phyloP scores from a whole-genome alignment of 2,329 filamentous ascomycete species.

The Alternaria sp. region DNA sequence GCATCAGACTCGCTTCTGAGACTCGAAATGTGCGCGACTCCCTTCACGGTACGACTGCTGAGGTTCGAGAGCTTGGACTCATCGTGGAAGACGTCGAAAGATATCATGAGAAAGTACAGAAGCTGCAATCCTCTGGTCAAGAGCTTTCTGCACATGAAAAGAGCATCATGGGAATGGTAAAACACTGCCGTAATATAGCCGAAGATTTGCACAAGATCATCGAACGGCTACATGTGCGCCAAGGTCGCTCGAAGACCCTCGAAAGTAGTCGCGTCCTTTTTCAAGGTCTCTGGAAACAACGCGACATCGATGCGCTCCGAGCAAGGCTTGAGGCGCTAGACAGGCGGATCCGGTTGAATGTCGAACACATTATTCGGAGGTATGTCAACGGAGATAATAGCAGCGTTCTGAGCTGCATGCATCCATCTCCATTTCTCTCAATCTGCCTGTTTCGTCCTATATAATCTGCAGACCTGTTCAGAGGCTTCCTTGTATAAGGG shows the following conservation, averaged over 20 bases:
- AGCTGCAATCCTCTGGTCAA: background rate
- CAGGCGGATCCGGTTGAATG: fast-evolving
- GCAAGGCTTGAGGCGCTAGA: background rate
- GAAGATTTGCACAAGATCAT: background rate
- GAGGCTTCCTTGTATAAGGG: too few species aligned
- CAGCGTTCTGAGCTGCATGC: background rate
- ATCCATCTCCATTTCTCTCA: too few species aligned
- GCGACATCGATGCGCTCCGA: background rate
- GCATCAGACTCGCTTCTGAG: background rate
- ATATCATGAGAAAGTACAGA: background rate
- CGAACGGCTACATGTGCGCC: background rate
- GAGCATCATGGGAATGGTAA: background rate
- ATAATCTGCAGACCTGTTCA: background rate
- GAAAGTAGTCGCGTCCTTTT: background rate
- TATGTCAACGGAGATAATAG: background rate
- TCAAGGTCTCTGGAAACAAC: background rate
- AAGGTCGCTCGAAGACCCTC: background rate
- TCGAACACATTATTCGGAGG: background rate
- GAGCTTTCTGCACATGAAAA: background rate
- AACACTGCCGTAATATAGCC: background rate
- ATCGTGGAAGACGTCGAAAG: background rate
- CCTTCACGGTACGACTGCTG: background rate
- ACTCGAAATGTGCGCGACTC: background rate
- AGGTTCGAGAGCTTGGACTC: background rate
- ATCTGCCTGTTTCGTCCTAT: background rate